A percentile compares a stretch with the other conserved stretches of the same genome.
Conservation (phyloP, 1,284 basidiomycete genomes). For the Pyrrhoderma noxium region DNA sequence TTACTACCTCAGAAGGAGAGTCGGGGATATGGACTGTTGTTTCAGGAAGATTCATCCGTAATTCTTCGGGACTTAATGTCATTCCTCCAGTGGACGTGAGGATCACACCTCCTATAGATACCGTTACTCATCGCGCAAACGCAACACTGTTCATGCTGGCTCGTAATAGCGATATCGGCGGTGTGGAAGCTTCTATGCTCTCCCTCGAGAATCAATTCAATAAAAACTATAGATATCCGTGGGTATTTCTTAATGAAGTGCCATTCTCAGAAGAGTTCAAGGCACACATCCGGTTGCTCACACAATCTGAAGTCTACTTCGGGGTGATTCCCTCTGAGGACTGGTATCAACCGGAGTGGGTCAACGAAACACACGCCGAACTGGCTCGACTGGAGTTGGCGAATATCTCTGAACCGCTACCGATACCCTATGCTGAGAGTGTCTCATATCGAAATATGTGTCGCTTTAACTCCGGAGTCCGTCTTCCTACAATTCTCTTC, state of each 20-base stretch:
- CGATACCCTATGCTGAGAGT: constrained; percentile 12
- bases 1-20: too few species aligned
- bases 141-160: constrained; percentile 40
- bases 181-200: constrained; percentile 31
- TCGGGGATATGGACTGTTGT: too few species aligned
- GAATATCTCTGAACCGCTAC: not conserved
- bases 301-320: constrained; percentile 36
- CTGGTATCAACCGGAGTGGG: constrained; percentile 54
- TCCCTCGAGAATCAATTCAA: constrained; percentile 21
- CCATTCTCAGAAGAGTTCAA: constrained; percentile 42
- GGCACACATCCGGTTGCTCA: constrained; percentile 22
- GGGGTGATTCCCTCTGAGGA: constrained; percentile 45
- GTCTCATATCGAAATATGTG: constrained; percentile 34
- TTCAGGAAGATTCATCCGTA: not conserved
- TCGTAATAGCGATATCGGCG: constrained; percentile 35
- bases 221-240: constrained; percentile 20
- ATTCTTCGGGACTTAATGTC: not conserved
- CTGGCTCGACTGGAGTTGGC: constrained; percentile 33
- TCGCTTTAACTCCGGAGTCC: constrained; percentile 46
- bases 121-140: constrained; percentile 27
- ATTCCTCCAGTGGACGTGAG: constrained; percentile 2
- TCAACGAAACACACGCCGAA: constrained; percentile 51
- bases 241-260: constrained; percentile 38
- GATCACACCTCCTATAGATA: constrained; percentile 13
- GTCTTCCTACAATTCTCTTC: constrained; percentile 15